Evolutionary conservation across 306 rosid genomes (phyloP).

Genomic region (Quercus gilva): DNA sequence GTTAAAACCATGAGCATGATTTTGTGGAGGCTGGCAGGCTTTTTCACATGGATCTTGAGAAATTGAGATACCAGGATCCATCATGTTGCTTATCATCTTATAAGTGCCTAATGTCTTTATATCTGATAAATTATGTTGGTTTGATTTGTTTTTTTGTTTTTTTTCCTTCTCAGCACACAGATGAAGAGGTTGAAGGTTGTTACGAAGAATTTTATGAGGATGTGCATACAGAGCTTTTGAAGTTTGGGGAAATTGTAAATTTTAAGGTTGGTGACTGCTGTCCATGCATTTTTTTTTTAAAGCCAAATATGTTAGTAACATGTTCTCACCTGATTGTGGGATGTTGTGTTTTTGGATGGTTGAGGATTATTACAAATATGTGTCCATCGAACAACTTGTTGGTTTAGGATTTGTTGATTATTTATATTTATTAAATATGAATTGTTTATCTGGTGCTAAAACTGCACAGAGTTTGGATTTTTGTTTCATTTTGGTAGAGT

Average conservation of each 20-base stretch:
- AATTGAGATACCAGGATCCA: constrained; percentile 3
- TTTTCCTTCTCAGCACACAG: constrained; percentile 61
- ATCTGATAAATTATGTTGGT: constrained; percentile 18
- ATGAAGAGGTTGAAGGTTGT: constrained; percentile 78
- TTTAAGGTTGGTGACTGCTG: constrained; percentile 72
- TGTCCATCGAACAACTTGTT: background rate
- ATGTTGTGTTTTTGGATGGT: background rate
- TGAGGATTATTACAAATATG: background rate
- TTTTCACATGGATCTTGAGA: background rate
- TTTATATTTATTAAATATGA: background rate
- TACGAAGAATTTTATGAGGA: constrained; percentile 95
- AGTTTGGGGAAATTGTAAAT: constrained; percentile 91
- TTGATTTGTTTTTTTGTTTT: constrained; percentile 21
- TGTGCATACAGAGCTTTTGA: constrained; percentile 96
- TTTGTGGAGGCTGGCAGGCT: constrained; percentile 8
- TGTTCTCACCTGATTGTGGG: background rate
- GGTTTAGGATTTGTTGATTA: background rate
- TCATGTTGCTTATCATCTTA: constrained; percentile 18
- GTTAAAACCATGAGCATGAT: background rate
- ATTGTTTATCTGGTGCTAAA: background rate
- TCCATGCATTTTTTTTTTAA: background rate
- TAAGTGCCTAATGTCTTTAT: constrained; percentile 8
- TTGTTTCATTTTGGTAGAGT: background rate
- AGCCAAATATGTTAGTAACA: background rate
- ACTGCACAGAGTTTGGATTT: background rate